Conservation (phyloP, 495 filamentous ascomycete genomes). For the Neurospora sp. region DNA sequence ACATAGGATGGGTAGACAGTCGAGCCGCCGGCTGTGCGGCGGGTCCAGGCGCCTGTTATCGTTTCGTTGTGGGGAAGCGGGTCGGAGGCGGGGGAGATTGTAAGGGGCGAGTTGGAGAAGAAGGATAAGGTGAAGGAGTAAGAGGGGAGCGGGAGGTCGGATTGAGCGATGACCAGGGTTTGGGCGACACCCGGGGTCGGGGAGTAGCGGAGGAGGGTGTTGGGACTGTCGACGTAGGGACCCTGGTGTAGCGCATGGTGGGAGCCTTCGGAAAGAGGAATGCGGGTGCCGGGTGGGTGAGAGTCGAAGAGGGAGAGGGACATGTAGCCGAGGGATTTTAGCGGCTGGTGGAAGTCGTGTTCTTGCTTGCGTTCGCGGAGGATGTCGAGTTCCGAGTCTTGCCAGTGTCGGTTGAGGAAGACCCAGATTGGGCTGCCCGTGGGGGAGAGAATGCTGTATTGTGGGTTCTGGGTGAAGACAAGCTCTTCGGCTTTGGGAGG, state of each 20-base stretch:
- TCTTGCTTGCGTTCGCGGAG: conserved; percentile 19
- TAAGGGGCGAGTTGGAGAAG: conserved; percentile 53
- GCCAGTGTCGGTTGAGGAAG: conserved; percentile 76
- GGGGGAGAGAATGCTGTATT: conserved; percentile 58
- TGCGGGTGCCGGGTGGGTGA: conserved; percentile 48
- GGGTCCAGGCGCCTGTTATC: conserved; percentile 58
- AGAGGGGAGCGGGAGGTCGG: conserved; percentile 55
- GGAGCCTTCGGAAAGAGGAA: conserved; percentile 56
- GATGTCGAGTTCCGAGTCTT: conserved; percentile 35
- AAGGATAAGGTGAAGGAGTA: conserved; percentile 80
- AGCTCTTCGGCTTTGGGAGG: conserved; percentile 44
- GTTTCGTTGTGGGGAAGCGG: conserved; percentile 45
- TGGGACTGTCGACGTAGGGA: conserved; percentile 88
- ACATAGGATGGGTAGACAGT: conserved; percentile 63
- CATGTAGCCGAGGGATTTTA: conserved; percentile 60
- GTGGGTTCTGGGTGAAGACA: conserved; percentile 70
- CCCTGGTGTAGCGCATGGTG: conserved; percentile 48
- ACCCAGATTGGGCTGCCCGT: conserved; percentile 64
- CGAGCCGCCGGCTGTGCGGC: conserved; percentile 73
- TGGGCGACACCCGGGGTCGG: conserved; percentile 48
- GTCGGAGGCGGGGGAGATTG: conserved; percentile 48
- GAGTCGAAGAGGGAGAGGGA: conserved; percentile 70
- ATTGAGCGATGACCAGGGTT: conserved; percentile 70
- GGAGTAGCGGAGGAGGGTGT: conserved; percentile 72
- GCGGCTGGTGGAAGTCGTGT: conserved; percentile 17